Conservation (phyloP, 306 rosid species). For the Boehmeria nivea region DNA sequence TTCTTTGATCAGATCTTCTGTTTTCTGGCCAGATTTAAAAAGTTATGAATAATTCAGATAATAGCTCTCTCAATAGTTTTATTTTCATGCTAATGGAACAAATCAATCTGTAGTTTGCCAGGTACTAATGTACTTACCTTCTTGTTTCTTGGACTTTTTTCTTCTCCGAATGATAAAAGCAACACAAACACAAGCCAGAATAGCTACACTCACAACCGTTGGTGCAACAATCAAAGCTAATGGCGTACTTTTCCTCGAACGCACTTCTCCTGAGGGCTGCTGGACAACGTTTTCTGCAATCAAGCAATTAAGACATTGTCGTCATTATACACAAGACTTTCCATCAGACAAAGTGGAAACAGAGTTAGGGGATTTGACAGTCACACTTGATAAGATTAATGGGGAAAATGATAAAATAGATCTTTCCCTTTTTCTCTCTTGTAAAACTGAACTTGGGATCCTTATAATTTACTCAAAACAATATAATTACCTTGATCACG, state of each 20-base stretch:
- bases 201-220: conserved; percentile 13
- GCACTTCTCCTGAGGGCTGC: conserved; percentile 1
- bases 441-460: background rate
- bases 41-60: too few relatives aligned
- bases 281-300: too few relatives aligned
- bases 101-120: background rate
- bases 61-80: background rate
- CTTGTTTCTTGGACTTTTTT: conserved; percentile 32
- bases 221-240: conserved; percentile 29
- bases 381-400: background rate
- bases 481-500: conserved; percentile 33
- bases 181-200: conserved; percentile 28
- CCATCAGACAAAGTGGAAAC: background rate
- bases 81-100: background rate
- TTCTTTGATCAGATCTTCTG: conserved; percentile 1
- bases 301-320: background rate
- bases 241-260: conserved; percentile 8
- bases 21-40: conserved; percentile 14
- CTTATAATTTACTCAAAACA: background rate
- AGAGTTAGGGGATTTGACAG: background rate
- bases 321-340: too few relatives aligned
- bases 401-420: background rate
- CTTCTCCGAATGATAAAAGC: conserved; percentile 31
- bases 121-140: conserved; percentile 19
- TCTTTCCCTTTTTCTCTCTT: background rate